These are phyloP conservation scores for Sarocladium brachiariae DNA, from an alignment of 2,329 filamentous ascomycete species.

Conservation along the genomic window DNA sequence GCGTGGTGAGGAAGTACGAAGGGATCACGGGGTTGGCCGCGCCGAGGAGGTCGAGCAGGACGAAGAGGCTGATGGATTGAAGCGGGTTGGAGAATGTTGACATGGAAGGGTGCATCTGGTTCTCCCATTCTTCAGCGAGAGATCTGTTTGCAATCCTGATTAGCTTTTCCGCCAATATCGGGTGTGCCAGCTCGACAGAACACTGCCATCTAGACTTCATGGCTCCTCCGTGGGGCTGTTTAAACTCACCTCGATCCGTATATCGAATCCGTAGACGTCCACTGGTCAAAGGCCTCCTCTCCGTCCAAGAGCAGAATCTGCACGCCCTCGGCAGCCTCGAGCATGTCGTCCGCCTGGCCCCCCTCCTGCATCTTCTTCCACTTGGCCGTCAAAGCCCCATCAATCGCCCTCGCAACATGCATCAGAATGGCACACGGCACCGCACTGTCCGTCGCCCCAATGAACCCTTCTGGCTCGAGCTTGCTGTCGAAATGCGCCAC, in stretches of 20 bases:
- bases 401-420: constrained; percentile 75
- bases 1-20: constrained; percentile 82
- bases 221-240: too few relatives aligned
- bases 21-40: constrained; percentile 61
- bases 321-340: constrained; percentile 74
- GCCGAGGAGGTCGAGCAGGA: constrained; percentile 87
- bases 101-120: constrained; percentile 57
- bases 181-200: neutral
- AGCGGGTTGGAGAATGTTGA: constrained; percentile 72
- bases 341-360: constrained; percentile 37
- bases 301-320: constrained; percentile 89
- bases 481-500: constrained; percentile 95
- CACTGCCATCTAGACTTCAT: too few relatives aligned
- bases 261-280: constrained; percentile 75
- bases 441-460: constrained; percentile 89
- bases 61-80: constrained; percentile 76
- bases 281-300: constrained; percentile 81
- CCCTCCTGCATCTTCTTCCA: constrained; percentile 66
- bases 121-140: constrained; percentile 77
- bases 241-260: constrained; percentile 75
- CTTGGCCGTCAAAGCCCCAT: constrained; percentile 70
- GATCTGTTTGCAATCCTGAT: constrained; percentile 33
- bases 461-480: constrained; percentile 72
- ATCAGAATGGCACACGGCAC: constrained; percentile 91
- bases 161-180: too few relatives aligned